A percentile compares a stretch with the other conserved stretches of the same genome.
phyloP scores from a whole-genome alignment of 768 basidiomycete species.

The Tylopilus rubrobrunneus region DNA sequence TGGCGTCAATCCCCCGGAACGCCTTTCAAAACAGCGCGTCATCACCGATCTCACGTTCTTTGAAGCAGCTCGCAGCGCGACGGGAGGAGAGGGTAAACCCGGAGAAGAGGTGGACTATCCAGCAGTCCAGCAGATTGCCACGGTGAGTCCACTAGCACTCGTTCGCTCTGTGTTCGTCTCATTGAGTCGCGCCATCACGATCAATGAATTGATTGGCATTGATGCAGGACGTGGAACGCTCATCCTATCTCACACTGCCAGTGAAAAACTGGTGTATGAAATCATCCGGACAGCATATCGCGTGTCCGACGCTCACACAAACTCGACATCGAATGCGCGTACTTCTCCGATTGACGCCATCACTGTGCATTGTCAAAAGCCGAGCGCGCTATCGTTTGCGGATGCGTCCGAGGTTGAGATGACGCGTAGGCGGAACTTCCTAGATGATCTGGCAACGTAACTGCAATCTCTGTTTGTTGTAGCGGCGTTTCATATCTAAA shows the following conservation, averaged over 20 bases:
- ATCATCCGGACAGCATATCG: constrained; percentile 49
- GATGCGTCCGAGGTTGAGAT: constrained; percentile 61
- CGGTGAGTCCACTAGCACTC: constrained; percentile 8
- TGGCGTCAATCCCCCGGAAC: constrained; percentile 69
- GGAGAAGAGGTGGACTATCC: constrained; percentile 32
- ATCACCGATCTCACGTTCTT: constrained; percentile 48
- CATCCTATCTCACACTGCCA: constrained; percentile 19
- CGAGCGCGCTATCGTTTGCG: constrained; percentile 67
- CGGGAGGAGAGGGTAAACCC: not conserved
- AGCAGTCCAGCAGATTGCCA: constrained; percentile 29
- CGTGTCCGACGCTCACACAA: constrained; percentile 47
- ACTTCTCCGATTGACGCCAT: constrained; percentile 37
- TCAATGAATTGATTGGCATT: not conserved
- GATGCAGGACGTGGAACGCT: constrained; percentile 10
- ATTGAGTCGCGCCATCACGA: not conserved
- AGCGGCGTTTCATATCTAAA: not conserved
- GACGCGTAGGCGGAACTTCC: constrained; percentile 32
- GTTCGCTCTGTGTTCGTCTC: not conserved
- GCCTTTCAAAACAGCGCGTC: constrained; percentile 60
- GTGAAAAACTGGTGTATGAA: constrained; percentile 36
- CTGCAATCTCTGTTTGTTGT: not conserved
- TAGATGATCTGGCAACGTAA: not conserved
- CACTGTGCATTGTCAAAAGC: constrained; percentile 60
- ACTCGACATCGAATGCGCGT: not conserved
- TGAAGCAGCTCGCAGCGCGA: constrained; percentile 25